phyloP scores from a whole-genome alignment of 2,329 filamentous ascomycete species.

The Biscogniauxia sp. region DNA sequence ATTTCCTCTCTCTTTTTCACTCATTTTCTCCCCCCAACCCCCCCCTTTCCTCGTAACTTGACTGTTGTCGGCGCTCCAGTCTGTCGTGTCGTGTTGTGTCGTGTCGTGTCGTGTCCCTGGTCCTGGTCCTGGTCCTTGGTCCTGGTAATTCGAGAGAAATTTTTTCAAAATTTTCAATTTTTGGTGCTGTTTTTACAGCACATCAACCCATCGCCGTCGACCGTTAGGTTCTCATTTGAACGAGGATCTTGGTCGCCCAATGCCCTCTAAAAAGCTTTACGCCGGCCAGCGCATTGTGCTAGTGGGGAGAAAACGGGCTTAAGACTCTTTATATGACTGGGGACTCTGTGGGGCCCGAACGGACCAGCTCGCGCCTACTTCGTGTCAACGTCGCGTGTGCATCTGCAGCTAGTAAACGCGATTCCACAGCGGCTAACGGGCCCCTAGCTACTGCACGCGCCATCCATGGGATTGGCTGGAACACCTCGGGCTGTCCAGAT shows the following conservation, averaged over 20 bases:
- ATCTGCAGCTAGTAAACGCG: slow-evolving; percentile 23
- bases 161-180: background rate
- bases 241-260: background rate
- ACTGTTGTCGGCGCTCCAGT: background rate
- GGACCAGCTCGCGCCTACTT: slow-evolving; percentile 30
- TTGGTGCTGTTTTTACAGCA: background rate
- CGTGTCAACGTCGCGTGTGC: slow-evolving; percentile 29
- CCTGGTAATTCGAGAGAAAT: background rate
- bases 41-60: background rate
- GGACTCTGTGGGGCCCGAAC: slow-evolving; percentile 12
- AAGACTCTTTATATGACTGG: slow-evolving; percentile 28
- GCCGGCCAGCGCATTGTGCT: background rate
- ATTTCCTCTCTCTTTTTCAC: background rate
- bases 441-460: slow-evolving; percentile 20
- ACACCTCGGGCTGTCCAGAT: too few species aligned
- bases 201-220: background rate
- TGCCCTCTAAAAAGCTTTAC: background rate
- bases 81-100: too few species aligned
- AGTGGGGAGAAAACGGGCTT: background rate
- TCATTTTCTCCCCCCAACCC: too few species aligned
- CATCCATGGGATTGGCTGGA: slow-evolving; percentile 28
- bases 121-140: background rate
- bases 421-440: slow-evolving; percentile 19
- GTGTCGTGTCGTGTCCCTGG: too few species aligned
- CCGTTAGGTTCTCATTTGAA: background rate